Percentiles rank a stretch among this genome's conserved stretches.
Conservation (phyloP, 345 rosid species). For the Eucalyptus erythrocorys region DNA sequence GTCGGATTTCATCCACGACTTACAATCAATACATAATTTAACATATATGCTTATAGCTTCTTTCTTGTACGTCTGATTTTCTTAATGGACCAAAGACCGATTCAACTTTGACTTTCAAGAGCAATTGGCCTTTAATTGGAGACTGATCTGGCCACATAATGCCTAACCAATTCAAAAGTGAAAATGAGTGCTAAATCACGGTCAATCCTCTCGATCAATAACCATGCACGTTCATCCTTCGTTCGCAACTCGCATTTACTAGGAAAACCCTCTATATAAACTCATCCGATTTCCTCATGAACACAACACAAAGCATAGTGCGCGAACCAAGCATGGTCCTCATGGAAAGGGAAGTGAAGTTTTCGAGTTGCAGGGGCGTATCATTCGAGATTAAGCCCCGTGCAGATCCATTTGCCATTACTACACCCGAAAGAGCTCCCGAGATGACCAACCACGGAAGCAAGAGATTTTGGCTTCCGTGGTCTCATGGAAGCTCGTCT, state of each 20-base stretch:
- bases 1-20: neutral
- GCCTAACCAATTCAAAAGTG: neutral
- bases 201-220: neutral
- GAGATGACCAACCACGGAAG: neutral
- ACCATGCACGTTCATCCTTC: neutral
- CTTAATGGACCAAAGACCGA: neutral
- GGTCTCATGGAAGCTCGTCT: constrained; percentile 21
- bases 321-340: neutral
- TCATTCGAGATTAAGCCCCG: constrained; percentile 55
- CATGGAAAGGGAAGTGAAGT: constrained; percentile 37
- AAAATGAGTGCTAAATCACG: neutral
- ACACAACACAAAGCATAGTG: neutral
- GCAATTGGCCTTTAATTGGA: neutral
- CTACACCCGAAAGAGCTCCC: neutral
- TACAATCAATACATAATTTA: neutral
- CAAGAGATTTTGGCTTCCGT: constrained; percentile 18
- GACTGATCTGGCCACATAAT: neutral
- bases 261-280: neutral
- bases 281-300: neutral
- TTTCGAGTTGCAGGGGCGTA: constrained; percentile 66
- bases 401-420: constrained; percentile 24
- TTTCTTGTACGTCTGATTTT: too few species aligned
- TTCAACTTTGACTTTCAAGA: neutral
- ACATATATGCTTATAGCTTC: too few species aligned
- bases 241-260: neutral